These are phyloP conservation scores for Hygrophorus russula DNA, from an alignment of 768 basidiomycete species.

Conservation along the genomic window DNA sequence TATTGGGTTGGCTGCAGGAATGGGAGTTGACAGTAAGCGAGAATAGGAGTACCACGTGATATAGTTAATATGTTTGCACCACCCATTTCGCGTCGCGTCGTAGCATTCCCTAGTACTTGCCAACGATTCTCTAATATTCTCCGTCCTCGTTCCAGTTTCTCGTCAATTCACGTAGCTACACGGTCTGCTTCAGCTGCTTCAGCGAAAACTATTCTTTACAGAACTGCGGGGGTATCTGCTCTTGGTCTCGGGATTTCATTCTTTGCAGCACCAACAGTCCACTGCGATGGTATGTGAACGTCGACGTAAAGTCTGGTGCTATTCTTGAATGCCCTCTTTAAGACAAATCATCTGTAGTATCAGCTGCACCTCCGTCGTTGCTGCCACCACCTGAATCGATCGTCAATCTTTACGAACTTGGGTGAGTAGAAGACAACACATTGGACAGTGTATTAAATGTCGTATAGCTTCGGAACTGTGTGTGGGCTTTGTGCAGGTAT, in stretches of 20 bases:
- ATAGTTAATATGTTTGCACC: not conserved
- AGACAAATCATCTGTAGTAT: not conserved
- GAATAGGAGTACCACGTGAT: no score
- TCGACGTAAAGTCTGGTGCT: slow-evolving; percentile 2
- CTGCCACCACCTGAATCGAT: slow-evolving; percentile 60
- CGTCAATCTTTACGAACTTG: slow-evolving; percentile 70
- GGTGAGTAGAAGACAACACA: slow-evolving; percentile 20
- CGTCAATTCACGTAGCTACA: not conserved
- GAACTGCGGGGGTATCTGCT: slow-evolving; percentile 25
- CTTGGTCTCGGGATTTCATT: slow-evolving; percentile 34
- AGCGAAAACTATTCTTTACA: slow-evolving; percentile 14
- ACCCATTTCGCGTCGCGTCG: not conserved
- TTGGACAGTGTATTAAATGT: no score
- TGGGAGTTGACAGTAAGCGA: slow-evolving; percentile 50
- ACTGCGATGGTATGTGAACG: slow-evolving; percentile 41
- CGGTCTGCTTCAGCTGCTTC: no score
- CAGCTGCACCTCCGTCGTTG: slow-evolving; percentile 11
- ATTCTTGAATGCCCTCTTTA: slow-evolving; percentile 3
- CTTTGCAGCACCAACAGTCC: slow-evolving; percentile 22
- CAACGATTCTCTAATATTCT: not conserved
- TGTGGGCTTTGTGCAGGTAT: slow-evolving; percentile 85
- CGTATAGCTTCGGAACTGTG: slow-evolving; percentile 53
- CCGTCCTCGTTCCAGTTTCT: not conserved
- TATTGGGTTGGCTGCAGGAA: slow-evolving; percentile 56
- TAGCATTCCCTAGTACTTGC: not conserved